Evolutionary conservation across 1,284 basidiomycete genomes (phyloP), one percentile per base, ranked within the genome.

Genomic region (Sphaerobolus stellatus): DNA sequence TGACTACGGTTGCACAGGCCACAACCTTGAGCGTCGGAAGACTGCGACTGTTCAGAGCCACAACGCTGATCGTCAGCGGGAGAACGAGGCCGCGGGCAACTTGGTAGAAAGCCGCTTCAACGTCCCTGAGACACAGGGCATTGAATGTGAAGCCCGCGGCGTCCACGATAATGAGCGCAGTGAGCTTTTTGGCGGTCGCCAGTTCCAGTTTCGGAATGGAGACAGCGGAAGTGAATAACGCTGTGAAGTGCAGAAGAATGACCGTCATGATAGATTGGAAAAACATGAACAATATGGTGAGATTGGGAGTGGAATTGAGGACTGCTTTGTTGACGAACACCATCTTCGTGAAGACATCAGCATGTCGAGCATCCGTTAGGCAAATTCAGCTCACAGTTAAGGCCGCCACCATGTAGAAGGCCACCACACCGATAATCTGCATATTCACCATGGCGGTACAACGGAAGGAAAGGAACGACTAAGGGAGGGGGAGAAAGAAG

Each of bases 141-240:
- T 72, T 72, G 64, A 70, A 71, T 18, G 65, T 62, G 43, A 72
- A 61, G 24, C 70, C 71, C 38, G 65, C 59, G 27, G 68, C 64
- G 54, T 68, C 64, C 52, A 66, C 60, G n/a, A 52, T 3, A 0
- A 87, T 80, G 7, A 88, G 83, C 1, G 85, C 84, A 3, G 77
- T 60, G 3, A 88, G 74, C 59, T 84, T 84, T 62, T 77, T 81
- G 9, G 79, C 82, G 1, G 75, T 75, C 30, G 71, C 67, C 2
- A 76, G 38, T 18, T 84, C 80, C 24, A 83, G 63, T 34, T 69
- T 71, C 0, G 84, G 85, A 24, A 88, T 77, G 59, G 83, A 78
- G 45, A 88, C 73, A 43, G 72, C 75, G 18, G 73, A 66, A 3
- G 74, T 74, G 44, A 81, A 55, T 16, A 77, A 59, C 1, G 81